Evolutionary conservation across 306 rosid genomes (phyloP).

Genomic region (Pterocarpus santalinus): DNA sequence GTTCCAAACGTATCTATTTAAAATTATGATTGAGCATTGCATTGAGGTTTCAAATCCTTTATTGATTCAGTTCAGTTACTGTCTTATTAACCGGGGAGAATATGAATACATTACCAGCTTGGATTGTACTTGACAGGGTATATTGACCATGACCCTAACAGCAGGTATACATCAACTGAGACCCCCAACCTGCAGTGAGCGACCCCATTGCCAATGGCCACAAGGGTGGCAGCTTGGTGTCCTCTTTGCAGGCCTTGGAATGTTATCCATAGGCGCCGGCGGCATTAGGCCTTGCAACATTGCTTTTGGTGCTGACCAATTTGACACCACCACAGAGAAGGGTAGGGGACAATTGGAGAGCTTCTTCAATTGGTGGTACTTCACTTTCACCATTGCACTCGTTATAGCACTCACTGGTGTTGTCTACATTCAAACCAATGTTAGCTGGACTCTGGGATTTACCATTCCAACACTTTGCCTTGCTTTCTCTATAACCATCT

Average conservation of each 20-base stretch:
- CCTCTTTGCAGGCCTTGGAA: constrained; percentile 65
- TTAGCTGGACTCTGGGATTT: constrained; percentile 81
- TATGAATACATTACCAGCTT: constrained; percentile 16
- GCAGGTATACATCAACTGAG: constrained; percentile 67
- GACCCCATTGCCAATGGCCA: constrained; percentile 58
- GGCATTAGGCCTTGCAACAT: constrained; percentile 91
- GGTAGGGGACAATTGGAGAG: constrained; percentile 75
- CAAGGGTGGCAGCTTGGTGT: constrained; percentile 67
- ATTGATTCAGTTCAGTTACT: neutral
- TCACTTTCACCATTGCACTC: constrained; percentile 76
- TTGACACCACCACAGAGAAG: constrained; percentile 67
- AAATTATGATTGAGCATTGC: neutral
- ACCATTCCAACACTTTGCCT: constrained; percentile 75
- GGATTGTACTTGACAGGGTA: constrained; percentile 65
- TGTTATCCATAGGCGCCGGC: constrained; percentile 81
- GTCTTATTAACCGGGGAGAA: neutral
- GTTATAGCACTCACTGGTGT: constrained; percentile 72
- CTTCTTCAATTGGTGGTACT: constrained; percentile 95
- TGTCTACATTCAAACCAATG: constrained; percentile 77
- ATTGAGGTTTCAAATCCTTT: neutral
- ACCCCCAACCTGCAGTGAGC: constrained; percentile 58
- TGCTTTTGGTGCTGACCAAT: constrained; percentile 89
- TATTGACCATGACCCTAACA: constrained; percentile 68
- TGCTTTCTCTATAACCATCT: constrained; percentile 64
- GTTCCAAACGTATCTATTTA: no score